phyloP scores from a whole-genome alignment of 1,284 basidiomycete species.

The Marasmius oreades region DNA sequence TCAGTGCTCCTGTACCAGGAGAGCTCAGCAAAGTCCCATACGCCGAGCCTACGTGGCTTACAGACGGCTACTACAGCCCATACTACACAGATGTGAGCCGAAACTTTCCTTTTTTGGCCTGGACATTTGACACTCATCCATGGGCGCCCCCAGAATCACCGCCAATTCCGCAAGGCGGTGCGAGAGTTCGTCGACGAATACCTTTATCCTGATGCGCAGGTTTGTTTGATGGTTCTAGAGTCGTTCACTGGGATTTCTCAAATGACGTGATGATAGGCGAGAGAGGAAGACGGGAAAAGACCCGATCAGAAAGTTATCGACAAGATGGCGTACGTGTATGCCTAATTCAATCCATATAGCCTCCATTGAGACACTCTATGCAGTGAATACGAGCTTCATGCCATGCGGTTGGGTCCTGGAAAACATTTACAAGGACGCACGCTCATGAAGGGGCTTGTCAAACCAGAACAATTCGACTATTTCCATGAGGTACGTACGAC shows the following conservation, averaged over 20 bases:
- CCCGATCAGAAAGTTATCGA: conserved; percentile 63
- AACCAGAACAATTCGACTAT: conserved; percentile 86
- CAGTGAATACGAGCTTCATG: conserved; percentile 71
- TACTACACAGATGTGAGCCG: conserved; percentile 62
- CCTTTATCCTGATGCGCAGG: conserved; percentile 48
- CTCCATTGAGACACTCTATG: not conserved
- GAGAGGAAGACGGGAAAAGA: conserved; percentile 76
- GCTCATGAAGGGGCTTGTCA: conserved; percentile 80
- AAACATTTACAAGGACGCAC: conserved; percentile 81
- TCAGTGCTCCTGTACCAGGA: conserved; percentile 51
- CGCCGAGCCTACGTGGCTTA: conserved; percentile 80
- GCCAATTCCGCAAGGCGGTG: conserved; percentile 42
- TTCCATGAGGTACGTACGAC: conserved; percentile 65
- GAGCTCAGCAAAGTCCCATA: conserved; percentile 73
- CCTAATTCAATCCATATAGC: not conserved
- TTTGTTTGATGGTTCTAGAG: conserved; percentile 15
- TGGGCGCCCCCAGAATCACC: conserved; percentile 37
- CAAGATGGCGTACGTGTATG: conserved; percentile 61
- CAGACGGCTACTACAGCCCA: conserved; percentile 59
- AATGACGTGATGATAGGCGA: conserved; percentile 34
- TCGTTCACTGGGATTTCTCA: not conserved
- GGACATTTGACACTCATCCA: not conserved
- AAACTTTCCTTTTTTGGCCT: not conserved
- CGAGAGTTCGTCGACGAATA: conserved; percentile 49
- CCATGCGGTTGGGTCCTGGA: conserved; percentile 89